Evolutionary conservation across 1,139 yeast genomes (phyloP).

Genomic region (Fermentozyma sake): DNA sequence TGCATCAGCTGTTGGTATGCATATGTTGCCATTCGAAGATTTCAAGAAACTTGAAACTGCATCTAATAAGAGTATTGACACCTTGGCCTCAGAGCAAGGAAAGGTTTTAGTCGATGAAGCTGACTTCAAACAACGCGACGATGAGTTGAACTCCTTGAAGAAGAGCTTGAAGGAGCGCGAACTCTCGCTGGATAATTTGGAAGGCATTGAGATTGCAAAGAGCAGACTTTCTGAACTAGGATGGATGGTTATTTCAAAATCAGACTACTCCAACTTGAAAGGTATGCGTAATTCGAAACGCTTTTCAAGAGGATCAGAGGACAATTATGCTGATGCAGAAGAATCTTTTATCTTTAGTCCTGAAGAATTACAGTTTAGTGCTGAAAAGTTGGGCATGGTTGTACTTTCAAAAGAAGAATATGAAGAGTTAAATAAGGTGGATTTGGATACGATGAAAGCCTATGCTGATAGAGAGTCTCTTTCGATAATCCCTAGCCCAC

Average conservation of each 20-base stretch:
- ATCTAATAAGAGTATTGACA: slow-evolving; percentile 7
- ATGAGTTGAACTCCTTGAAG: slow-evolving; percentile 2
- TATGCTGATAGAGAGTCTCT: slow-evolving; percentile 14
- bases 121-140: slow-evolving; percentile 13
- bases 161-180: slow-evolving; percentile 2
- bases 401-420: slow-evolving; percentile 26
- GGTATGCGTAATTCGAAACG: slow-evolving; percentile 1
- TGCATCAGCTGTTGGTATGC: slow-evolving; percentile 20
- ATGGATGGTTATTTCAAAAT: slow-evolving; percentile 27
- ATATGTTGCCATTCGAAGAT: slow-evolving; percentile 14
- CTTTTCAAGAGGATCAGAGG: slow-evolving; percentile 6
- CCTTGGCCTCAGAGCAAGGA: slow-evolving; percentile 23
- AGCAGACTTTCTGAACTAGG: slow-evolving; percentile 22
- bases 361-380: slow-evolving; percentile 26
- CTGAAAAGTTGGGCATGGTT: slow-evolving; percentile 34
- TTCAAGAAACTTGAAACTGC: slow-evolving; percentile 15
- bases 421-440: slow-evolving; percentile 11
- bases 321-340: slow-evolving; percentile 31
- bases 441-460: slow-evolving; percentile 13
- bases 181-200: slow-evolving; percentile 1
- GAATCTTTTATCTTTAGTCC: slow-evolving; percentile 27
- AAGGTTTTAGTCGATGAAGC: slow-evolving; percentile 19
- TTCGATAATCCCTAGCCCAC: slow-evolving; percentile 20
- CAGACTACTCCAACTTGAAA: slow-evolving; percentile 14
- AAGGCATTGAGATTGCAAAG: slow-evolving; percentile 3